phyloP scores from a whole-genome alignment of 2,329 filamentous ascomycete genomes.

The Arthrobotrys megalospora region DNA sequence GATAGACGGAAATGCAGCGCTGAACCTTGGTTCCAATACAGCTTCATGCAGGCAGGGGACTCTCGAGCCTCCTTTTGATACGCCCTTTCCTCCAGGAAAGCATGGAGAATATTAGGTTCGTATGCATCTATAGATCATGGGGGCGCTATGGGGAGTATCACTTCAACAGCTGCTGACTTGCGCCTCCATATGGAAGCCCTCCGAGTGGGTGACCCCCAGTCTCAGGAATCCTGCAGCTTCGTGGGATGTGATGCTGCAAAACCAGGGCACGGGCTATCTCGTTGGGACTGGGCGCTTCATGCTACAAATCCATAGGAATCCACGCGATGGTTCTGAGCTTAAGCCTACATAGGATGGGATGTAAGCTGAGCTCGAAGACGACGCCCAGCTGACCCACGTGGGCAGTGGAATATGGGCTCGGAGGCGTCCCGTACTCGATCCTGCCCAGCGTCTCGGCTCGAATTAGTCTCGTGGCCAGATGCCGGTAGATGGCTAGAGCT shows the following conservation, averaged over 20 bases:
- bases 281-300: background rate
- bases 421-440: conserved; percentile 16
- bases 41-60: conserved; percentile 37
- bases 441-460: background rate
- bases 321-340: background rate
- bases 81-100: conserved; percentile 16
- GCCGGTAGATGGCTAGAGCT: background rate
- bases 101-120: conserved; percentile 1
- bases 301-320: background rate
- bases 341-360: no score
- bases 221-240: background rate
- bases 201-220: conserved; percentile 1
- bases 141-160: background rate
- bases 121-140: background rate
- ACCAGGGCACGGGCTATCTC: background rate
- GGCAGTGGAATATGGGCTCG: conserved; percentile 1
- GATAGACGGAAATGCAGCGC: conserved; percentile 17
- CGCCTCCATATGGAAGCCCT: conserved; percentile 31
- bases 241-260: background rate
- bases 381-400: conserved; percentile 2
- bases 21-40: conserved; percentile 23
- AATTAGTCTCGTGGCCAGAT: conserved; percentile 2
- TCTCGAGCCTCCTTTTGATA: conserved; percentile 28
- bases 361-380: background rate
- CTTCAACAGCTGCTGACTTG: background rate